phyloP scores from a whole-genome alignment of 148 eudicot species.

The Oxyria digyna region DNA sequence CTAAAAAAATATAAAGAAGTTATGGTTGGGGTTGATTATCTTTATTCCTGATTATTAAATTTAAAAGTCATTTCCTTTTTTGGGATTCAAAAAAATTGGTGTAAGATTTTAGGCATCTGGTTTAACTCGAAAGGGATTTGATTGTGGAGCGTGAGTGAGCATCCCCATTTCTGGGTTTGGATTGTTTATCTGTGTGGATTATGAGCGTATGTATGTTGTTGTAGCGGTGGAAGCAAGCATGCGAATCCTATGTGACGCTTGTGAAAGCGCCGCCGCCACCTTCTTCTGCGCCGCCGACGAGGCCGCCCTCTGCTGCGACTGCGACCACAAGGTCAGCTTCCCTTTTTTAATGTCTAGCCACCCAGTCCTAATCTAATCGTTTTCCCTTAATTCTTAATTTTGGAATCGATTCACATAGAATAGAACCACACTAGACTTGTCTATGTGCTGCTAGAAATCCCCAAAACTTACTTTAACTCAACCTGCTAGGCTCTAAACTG shows the following conservation, averaged over 20 bases:
- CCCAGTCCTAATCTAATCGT: too few relatives aligned
- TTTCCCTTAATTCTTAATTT: not conserved
- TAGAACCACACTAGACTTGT: not conserved
- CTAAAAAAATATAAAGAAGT: too few relatives aligned
- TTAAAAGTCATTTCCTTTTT: too few relatives aligned
- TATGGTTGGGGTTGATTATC: too few relatives aligned
- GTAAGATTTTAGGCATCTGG: too few relatives aligned
- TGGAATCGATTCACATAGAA: not conserved
- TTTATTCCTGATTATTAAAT: too few relatives aligned
- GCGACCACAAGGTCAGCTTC: constrained; percentile 27
- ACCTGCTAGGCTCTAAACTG: not conserved
- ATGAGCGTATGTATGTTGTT: not conserved
- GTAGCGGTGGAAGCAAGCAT: constrained; percentile 7
- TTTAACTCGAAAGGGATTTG: too few relatives aligned
- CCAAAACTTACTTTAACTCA: not conserved
- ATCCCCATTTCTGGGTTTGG: not conserved
- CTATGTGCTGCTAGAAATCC: not conserved
- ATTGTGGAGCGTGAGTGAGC: too few relatives aligned
- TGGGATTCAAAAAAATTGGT: too few relatives aligned
- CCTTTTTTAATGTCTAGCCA: not conserved
- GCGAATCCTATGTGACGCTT: constrained; percentile 34
- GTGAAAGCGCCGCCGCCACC: constrained; percentile 31
- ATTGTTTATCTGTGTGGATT: not conserved
- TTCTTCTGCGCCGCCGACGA: constrained; percentile 40
- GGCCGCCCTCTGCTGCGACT: constrained; percentile 35